Conservation (phyloP, 2,329 filamentous ascomycete genomes). For the Pseudonectria foliicola region DNA sequence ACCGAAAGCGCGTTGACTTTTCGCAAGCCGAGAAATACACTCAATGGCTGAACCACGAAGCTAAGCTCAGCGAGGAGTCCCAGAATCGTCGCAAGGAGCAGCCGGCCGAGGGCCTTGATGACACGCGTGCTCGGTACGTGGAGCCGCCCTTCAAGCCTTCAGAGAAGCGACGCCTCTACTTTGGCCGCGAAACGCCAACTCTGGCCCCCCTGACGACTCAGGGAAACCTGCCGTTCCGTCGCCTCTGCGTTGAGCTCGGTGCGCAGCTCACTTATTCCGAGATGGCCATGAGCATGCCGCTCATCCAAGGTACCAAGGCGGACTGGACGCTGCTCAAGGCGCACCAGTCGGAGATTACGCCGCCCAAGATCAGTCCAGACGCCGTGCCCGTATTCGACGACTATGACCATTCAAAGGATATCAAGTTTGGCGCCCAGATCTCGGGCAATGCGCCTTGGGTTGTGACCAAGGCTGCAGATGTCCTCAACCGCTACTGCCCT, state of each 20-base stretch:
- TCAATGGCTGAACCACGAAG: conserved; percentile 67
- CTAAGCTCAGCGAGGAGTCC: conserved; percentile 31
- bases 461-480: conserved; percentile 80
- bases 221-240: conserved; percentile 89
- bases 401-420: conserved; percentile 76
- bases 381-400: conserved; percentile 52
- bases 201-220: conserved; percentile 95
- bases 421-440: conserved; percentile 89
- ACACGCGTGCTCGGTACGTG: conserved; percentile 72
- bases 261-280: conserved; percentile 95
- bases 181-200: conserved; percentile 85
- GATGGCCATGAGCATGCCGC: conserved; percentile 88
- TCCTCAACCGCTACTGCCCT: conserved; percentile 68
- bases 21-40: conserved; percentile 70
- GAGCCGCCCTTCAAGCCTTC: conserved; percentile 85
- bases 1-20: conserved; percentile 63
- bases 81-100: conserved; percentile 37
- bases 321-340: conserved; percentile 96
- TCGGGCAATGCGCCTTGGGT: conserved; percentile 88
- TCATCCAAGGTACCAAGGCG: conserved; percentile 81
- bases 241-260: conserved; percentile 81
- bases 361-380: conserved; percentile 59
- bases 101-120: conserved; percentile 43
- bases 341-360: conserved; percentile 71
- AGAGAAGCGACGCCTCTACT: conserved; percentile 90